phyloP scores from a whole-genome alignment of 495 filamentous ascomycete species.

The Aspergillus bertholletiae region DNA sequence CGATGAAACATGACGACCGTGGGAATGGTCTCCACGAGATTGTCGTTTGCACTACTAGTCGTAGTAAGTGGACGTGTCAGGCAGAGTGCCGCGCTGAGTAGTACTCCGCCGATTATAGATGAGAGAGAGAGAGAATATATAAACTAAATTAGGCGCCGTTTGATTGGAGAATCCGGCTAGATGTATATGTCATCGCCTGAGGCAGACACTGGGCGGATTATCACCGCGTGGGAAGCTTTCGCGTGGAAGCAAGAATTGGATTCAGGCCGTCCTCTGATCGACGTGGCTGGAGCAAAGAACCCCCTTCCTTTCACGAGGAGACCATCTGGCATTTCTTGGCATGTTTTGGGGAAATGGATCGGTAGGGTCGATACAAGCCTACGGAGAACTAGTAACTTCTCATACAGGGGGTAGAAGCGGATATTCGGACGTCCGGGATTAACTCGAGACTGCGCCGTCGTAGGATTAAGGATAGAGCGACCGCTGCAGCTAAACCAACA shows the following conservation, averaged over 20 bases:
- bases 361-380: conserved; percentile 15
- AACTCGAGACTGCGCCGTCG: too few relatives aligned
- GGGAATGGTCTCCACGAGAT: too few relatives aligned
- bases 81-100: too few relatives aligned
- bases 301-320: conserved; percentile 20
- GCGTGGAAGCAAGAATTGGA: not conserved
- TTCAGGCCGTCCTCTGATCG: conserved; percentile 6
- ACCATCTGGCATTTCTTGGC: conserved; percentile 47
- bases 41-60: not conserved
- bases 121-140: conserved; percentile 4
- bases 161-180: conserved; percentile 2
- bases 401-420: too few relatives aligned
- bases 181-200: not conserved
- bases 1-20: too few relatives aligned
- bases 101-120: too few relatives aligned
- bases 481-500: not conserved
- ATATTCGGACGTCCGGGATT: too few relatives aligned
- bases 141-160: conserved; percentile 2
- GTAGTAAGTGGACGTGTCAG: too few relatives aligned
- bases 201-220: not conserved
- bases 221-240: not conserved
- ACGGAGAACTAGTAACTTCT: too few relatives aligned
- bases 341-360: conserved; percentile 4
- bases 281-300: conserved; percentile 12
- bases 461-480: not conserved